Percentiles rank a stretch among this genome's conserved stretches.
phyloP scores from a whole-genome alignment of 352 stramenopile species.

The Pythium phragmitis region DNA sequence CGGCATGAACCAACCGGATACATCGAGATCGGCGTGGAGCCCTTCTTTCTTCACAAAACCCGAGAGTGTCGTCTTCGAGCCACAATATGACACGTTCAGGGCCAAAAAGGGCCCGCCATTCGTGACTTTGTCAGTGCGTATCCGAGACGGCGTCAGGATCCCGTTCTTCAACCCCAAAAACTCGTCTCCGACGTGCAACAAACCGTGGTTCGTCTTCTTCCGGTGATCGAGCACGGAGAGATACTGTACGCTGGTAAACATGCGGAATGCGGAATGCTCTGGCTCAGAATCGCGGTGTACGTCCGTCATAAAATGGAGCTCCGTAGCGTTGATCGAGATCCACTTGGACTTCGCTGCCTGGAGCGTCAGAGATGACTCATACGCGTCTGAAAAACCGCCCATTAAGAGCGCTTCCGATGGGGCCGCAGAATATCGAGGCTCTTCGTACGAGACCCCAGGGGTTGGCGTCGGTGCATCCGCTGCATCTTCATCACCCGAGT shows the following conservation, averaged over 20 bases:
- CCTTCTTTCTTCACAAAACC: slow-evolving; percentile 69
- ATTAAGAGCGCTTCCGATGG: slow-evolving; percentile 52
- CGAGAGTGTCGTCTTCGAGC: slow-evolving; percentile 31
- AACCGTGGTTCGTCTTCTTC: slow-evolving; percentile 62
- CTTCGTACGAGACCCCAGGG: slow-evolving; percentile 8
- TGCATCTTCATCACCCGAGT: slow-evolving; percentile 34
- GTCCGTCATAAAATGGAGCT: slow-evolving; percentile 58
- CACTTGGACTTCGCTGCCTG: slow-evolving; percentile 56
- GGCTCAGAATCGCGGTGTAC: slow-evolving; percentile 67
- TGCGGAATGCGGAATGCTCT: slow-evolving; percentile 53
- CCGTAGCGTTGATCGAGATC: slow-evolving; percentile 72
- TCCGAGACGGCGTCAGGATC: slow-evolving; percentile 59
- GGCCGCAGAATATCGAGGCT: slow-evolving; percentile 22
- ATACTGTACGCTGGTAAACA: slow-evolving; percentile 61
- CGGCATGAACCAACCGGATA: slow-evolving; percentile 79
- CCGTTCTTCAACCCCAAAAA: slow-evolving; percentile 84
- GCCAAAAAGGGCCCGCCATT: slow-evolving; percentile 54
- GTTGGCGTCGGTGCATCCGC: slow-evolving; percentile 3
- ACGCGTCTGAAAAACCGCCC: slow-evolving; percentile 74
- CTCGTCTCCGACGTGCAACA: slow-evolving; percentile 82
- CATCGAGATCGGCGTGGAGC: slow-evolving; percentile 56
- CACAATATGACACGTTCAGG: slow-evolving; percentile 67
- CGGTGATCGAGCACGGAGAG: slow-evolving; percentile 70
- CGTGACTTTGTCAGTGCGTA: slow-evolving; percentile 57
- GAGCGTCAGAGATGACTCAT: slow-evolving; percentile 43